A percentile compares a stretch with the other conserved stretches of the same genome.
These are phyloP conservation scores for Chara braunii DNA, from an alignment of 139 green algal genomes.

Conservation along the genomic window DNA sequence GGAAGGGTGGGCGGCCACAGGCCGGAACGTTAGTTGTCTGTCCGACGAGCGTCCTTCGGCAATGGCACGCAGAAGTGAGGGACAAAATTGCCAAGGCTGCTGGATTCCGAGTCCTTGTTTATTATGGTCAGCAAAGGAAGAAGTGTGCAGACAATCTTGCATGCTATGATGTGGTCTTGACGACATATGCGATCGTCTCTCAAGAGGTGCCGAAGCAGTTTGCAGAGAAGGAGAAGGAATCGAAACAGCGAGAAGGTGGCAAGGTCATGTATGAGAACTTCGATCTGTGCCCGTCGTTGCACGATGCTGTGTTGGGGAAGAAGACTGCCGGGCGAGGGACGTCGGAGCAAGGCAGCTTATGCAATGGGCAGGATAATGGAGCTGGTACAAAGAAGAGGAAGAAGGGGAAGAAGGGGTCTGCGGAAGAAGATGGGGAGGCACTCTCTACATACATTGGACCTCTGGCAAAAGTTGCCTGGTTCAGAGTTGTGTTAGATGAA, in stretches of 20 bases:
- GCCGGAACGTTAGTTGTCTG: constrained; percentile 75
- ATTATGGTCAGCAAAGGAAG: neutral
- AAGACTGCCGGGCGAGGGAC: too few relatives aligned
- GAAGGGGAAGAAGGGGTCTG: neutral
- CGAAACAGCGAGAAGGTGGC: too few relatives aligned
- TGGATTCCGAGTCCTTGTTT: neutral
- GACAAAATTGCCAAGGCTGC: constrained; percentile 49
- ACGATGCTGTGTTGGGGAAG: too few relatives aligned
- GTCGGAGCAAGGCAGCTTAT: too few relatives aligned
- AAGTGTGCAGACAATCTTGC: constrained; percentile 33
- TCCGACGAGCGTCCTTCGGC: constrained; percentile 73
- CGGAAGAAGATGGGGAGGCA: neutral
- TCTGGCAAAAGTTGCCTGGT: constrained; percentile 28
- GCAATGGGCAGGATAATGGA: too few relatives aligned
- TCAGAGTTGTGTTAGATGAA: constrained; percentile 82
- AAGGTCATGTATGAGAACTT: too few relatives aligned
- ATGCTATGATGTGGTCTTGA: constrained; percentile 70
- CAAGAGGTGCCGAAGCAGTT: constrained; percentile 42
- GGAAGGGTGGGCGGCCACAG: too few relatives aligned
- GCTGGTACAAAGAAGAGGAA: constrained; percentile 1
- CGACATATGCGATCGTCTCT: constrained; percentile 76
- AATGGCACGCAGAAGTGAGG: constrained; percentile 71
- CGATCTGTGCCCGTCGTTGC: too few relatives aligned
- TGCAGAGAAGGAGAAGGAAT: too few relatives aligned
- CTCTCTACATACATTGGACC: neutral